A percentile compares a stretch with the other conserved stretches of the same genome.
phyloP scores from a whole-genome alignment of 495 filamentous ascomycete species.

The Letharia columbiana region DNA sequence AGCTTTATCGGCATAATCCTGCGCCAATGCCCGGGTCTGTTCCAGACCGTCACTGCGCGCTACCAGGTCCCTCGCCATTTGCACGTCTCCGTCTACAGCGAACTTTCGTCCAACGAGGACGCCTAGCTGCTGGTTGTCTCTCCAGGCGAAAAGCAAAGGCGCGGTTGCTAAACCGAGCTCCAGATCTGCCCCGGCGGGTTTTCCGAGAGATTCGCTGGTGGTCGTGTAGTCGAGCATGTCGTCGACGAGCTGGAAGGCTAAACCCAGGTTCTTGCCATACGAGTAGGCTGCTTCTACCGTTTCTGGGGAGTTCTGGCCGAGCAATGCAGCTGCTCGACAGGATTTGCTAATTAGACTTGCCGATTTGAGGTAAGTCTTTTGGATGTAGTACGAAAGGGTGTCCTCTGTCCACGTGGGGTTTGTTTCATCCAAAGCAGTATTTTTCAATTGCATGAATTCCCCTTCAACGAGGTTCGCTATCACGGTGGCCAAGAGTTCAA shows the following conservation, averaged over 20 bases:
- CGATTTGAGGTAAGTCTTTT: slow-evolving; percentile 97
- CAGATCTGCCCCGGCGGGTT: slow-evolving; percentile 88
- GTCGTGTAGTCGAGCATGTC: slow-evolving; percentile 97
- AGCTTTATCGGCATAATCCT: slow-evolving; percentile 85
- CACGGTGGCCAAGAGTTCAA: slow-evolving; percentile 87
- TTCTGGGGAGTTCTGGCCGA: slow-evolving; percentile 66
- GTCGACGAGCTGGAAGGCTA: slow-evolving; percentile 97
- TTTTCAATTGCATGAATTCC: slow-evolving; percentile 98
- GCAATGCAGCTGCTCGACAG: slow-evolving; percentile 78
- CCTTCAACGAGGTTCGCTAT: slow-evolving; percentile 97
- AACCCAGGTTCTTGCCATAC: slow-evolving; percentile 84
- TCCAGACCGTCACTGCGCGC: slow-evolving; percentile 75
- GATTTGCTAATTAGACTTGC: slow-evolving; percentile 93
- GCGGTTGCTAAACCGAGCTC: slow-evolving; percentile 94
- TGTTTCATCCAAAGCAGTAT: slow-evolving; percentile 78
- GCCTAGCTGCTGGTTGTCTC: slow-evolving; percentile 75
- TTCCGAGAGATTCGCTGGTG: slow-evolving; percentile 74
- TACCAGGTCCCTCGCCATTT: slow-evolving; percentile 74
- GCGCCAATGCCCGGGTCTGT: slow-evolving; percentile 78
- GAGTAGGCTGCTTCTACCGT: slow-evolving; percentile 84
- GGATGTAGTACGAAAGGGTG: slow-evolving; percentile 86
- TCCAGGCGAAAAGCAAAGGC: slow-evolving; percentile 92
- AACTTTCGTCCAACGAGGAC: slow-evolving; percentile 90
- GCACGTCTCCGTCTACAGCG: slow-evolving; percentile 68
- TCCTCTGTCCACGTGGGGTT: slow-evolving; percentile 78